phyloP scores from a whole-genome alignment of 164 flowering plant species.

The Malania oleifera region DNA sequence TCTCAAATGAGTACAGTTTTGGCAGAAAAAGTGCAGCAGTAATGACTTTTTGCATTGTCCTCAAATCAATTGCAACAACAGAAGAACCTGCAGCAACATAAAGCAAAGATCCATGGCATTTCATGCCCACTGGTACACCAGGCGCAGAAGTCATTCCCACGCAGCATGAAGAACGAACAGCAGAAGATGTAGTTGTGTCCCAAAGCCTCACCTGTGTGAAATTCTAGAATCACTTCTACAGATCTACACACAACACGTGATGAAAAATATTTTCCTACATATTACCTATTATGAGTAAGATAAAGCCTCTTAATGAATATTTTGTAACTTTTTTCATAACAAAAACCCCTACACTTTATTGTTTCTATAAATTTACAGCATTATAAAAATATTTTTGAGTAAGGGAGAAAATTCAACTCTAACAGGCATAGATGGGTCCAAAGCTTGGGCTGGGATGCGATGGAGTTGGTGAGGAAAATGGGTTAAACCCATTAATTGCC shows the following conservation, averaged over 20 bases:
- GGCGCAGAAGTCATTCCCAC: slow-evolving; percentile 54
- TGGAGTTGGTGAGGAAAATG: no score
- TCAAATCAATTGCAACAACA: slow-evolving; percentile 56
- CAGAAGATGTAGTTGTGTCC: slow-evolving; percentile 53
- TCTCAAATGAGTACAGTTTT: slow-evolving; percentile 37
- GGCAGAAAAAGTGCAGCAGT: slow-evolving; percentile 26
- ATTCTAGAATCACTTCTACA: slow-evolving; percentile 3
- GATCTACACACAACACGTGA: not conserved
- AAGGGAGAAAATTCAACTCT: no score
- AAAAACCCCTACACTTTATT: no score
- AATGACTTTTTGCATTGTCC: slow-evolving; percentile 56
- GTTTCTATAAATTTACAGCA: no score
- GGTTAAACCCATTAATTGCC: no score
- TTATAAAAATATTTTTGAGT: no score
- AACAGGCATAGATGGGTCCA: no score
- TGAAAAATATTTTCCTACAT: no score
- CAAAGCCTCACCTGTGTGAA: slow-evolving; percentile 55
- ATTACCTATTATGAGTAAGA: no score
- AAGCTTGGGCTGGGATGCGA: no score
- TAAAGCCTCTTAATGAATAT: no score
- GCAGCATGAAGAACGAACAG: slow-evolving; percentile 47
- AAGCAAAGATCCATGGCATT: slow-evolving; percentile 52
- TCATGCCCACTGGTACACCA: slow-evolving; percentile 47
- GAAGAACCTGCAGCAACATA: slow-evolving; percentile 63
- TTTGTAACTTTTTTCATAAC: no score